Base-by-base conservation (phyloP, 106 monocot species). In the Vanilla planifolia region DNA sequence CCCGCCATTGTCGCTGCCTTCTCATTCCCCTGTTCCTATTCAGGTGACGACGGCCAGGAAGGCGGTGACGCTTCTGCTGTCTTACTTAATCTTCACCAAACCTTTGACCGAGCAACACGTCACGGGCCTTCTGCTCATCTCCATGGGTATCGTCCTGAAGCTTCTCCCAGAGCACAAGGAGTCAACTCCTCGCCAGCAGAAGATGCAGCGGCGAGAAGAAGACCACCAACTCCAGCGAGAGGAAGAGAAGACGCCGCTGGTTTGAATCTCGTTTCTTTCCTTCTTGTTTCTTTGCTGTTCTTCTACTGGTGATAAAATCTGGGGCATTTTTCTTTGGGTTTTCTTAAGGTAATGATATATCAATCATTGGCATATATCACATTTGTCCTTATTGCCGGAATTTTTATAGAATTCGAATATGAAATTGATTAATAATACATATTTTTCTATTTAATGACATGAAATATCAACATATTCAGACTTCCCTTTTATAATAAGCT, bases 41-140 rank as follows among this genome's bases (percentile, higher is more conserved):
- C 24, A 83, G 88, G 59, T 83, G 9, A 88, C 88, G 3, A 88
- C 88, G 9, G 88, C 83, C 27, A 66, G 88, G 67, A 88, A 83
- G 63, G 82, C 87, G 9, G 72, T 79, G 23, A 87, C 87, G 2
- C 82, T 87, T 59, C 62, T 87, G n/a, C 61, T 87, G 19, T 87
- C 87, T 1, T 87, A 71, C 34, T 8, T 83, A 46, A 79, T 88
- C 32, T 88, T 88, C 66, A 83, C 82, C 2, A 88, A 88, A 64
- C 76, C 83, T 1, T 43, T 88, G 53, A 83, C 83, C 2, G 88
- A 74, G 59, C 82, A 83, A 59, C 88, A 88, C 27, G 79, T 26
- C 26, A 73, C 73, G 0, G 83, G 88, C 5, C 73, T 88, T 3
- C 28, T 83, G 9, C 79, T 88, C 9, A 83, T 88, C 30, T 48